A percentile compares a stretch with the other conserved stretches of the same genome.
Evolutionary conservation across 306 rosid genomes (phyloP).

Genomic region (Prunus salicina): DNA sequence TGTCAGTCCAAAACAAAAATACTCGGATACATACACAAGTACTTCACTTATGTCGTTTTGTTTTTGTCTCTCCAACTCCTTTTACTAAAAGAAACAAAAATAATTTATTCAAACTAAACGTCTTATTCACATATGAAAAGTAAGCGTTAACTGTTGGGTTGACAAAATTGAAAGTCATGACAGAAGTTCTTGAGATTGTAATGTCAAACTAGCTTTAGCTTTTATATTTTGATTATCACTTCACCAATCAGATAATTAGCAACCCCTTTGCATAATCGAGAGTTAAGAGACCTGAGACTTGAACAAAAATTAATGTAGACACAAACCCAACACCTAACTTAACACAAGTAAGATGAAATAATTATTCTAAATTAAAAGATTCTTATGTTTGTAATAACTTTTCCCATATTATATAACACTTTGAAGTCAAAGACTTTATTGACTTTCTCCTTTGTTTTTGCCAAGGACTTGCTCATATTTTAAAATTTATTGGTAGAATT

Average conservation of each 20-base stretch:
- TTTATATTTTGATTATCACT: neutral
- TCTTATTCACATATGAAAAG: too few relatives aligned
- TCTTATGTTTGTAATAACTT: neutral
- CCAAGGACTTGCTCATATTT: too few relatives aligned
- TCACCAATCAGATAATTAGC: too few relatives aligned
- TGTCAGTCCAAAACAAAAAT: too few relatives aligned
- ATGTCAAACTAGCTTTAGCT: neutral
- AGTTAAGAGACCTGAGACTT: neutral
- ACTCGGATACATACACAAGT: too few relatives aligned
- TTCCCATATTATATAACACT: neutral
- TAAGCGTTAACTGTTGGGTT: neutral
- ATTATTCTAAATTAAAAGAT: too few relatives aligned
- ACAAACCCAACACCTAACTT: neutral
- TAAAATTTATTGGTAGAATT: neutral
- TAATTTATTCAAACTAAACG: too few relatives aligned
- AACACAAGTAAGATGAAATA: neutral
- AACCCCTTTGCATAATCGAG: neutral
- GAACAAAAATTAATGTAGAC: neutral
- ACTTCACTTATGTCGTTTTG: too few relatives aligned
- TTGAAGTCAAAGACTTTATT: constrained; percentile 1
- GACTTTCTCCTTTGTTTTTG: neutral
- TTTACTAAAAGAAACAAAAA: too few relatives aligned
- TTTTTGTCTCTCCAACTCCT: too few relatives aligned
- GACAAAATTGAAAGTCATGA: neutral
- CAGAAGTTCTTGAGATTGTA: neutral